Conservation (phyloP, 179 eudicot genomes). For the Drosera spatulata region DNA sequence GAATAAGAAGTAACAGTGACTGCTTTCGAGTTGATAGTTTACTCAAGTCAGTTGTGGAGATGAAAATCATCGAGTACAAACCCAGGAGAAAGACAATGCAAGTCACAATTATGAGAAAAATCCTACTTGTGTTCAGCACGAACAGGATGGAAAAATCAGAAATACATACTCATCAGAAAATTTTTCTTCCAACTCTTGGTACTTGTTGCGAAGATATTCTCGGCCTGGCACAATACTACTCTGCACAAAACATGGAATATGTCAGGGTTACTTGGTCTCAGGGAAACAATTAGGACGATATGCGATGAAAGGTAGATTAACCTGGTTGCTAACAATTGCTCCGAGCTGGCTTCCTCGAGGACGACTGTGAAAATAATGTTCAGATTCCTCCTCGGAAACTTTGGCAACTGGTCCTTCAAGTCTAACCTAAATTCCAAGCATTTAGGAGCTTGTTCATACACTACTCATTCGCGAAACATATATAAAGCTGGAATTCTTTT, state of each 20-base stretch:
- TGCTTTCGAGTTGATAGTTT: no score
- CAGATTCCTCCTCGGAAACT: conserved; percentile 88
- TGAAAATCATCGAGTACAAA: no score
- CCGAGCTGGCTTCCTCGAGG: conserved; percentile 98
- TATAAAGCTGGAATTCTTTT: no score
- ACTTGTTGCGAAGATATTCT: conserved; percentile 53
- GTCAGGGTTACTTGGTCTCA: conserved; percentile 1
- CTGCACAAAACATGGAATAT: conserved; percentile 26
- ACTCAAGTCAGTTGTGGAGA: no score
- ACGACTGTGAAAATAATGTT: conserved; percentile 85
- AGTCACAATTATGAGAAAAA: no score
- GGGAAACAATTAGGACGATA: conserved; percentile 1
- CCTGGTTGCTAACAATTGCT: conserved; percentile 96
- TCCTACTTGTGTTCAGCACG: no score
- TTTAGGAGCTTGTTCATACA: no score
- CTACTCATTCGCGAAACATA: no score
- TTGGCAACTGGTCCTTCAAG: conserved; percentile 82
- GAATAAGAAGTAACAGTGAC: neutral
- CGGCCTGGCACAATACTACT: conserved; percentile 76
- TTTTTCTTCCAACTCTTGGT: conserved; percentile 56
- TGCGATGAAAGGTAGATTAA: conserved; percentile 8
- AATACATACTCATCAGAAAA: conserved; percentile 69
- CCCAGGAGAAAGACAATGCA: no score
- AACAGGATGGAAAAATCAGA: neutral
- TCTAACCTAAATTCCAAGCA: conserved; percentile 47